Base-by-base conservation (phyloP, 2,329 filamentous ascomycete genomes). In the Fusarium falciforme region DNA sequence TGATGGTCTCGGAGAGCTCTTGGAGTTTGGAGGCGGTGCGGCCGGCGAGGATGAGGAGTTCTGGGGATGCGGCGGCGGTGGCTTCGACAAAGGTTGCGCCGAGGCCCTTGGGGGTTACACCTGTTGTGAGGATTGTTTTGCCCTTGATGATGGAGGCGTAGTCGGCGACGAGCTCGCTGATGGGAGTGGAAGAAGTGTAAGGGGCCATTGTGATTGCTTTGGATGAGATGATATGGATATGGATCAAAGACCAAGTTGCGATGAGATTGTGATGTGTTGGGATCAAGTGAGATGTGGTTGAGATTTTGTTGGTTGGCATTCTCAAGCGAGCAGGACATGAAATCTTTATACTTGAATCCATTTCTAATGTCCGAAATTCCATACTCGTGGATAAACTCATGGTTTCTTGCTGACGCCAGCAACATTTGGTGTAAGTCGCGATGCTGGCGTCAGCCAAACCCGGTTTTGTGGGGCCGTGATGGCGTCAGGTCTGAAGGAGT, bases 11-110 rank as follows among this genome's bases (percentile, higher is more conserved):
- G n/a, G 80, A 80, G 0, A 84, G 83, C 2, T 81, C 77, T 22
- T 83, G 77, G 6, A 84, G 69, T 64, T 87, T 89, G 16, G 79
- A 61, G 6, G 76, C 61, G 54, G 79, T 85, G 66, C 87, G 87
- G 33, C 85, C 85, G 8, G 82, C 85, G 29, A 88, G 83, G 60
- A 87, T 85, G 64, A 89, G 83, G 29, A 83, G 76, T 3, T 77
- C 70, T 0, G 87, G 85, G 1, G 81, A 76, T 31, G 82, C 82
- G 12, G 81, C 75, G 22, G 86, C 85, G 47, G 87, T 78, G 42
- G 80, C 72, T 16, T 78, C 65, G 35, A 81, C 79, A 55, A 85
- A 85, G 8, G 72, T 66, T 31, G 80, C 79, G n/a, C 85, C 85
- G 16, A 87, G 78, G 27, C 82, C 79, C 60, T 79, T 78, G 5